phyloP scores from a whole-genome alignment of 345 rosid species.

The Gossypium turneri region DNA sequence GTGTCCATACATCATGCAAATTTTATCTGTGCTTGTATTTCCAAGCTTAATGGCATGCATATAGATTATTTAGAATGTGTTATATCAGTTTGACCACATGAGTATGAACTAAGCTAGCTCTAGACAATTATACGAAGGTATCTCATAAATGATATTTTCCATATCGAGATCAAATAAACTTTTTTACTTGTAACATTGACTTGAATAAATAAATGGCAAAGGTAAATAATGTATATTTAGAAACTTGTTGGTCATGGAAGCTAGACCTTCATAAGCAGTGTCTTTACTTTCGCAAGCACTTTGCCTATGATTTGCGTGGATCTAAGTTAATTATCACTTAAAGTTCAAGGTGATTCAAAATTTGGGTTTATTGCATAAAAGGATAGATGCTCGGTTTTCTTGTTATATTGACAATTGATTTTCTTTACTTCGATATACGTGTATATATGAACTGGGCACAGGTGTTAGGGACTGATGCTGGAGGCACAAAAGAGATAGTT shows the following conservation, averaged over 20 bases:
- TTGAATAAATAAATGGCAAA: background rate
- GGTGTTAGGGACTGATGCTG: conserved; percentile 90
- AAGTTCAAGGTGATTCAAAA: background rate
- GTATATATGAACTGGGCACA: conserved; percentile 17
- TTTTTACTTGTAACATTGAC: background rate
- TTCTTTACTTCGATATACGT: background rate
- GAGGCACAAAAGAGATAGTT: conserved; percentile 86
- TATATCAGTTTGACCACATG: background rate
- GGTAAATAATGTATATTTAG: background rate
- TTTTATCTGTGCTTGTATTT: background rate
- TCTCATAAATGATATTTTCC: background rate
- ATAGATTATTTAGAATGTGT: background rate
- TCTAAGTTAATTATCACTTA: background rate
- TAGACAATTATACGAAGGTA: background rate
- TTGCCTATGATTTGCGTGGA: background rate
- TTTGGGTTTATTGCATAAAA: background rate
- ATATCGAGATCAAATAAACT: background rate
- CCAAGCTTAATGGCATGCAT: background rate
- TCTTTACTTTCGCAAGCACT: background rate
- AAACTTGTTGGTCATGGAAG: background rate
- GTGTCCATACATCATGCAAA: background rate
- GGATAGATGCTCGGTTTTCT: background rate
- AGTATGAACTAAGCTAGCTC: background rate
- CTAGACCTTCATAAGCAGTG: background rate
- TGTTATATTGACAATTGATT: background rate